Base-by-base conservation (phyloP, 169 alveolate genomes). In the Perkinsus olseni region DNA sequence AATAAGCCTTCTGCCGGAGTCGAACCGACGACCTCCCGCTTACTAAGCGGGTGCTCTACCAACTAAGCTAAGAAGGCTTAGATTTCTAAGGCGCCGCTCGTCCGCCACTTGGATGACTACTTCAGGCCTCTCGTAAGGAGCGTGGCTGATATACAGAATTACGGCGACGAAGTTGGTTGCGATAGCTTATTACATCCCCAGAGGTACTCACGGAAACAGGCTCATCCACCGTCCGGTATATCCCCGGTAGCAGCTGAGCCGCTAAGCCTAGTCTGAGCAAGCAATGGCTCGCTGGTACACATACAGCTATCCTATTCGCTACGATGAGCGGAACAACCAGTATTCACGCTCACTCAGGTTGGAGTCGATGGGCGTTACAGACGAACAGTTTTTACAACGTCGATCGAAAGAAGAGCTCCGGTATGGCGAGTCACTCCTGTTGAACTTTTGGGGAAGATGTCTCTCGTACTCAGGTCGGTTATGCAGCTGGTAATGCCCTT, bases 21-120 rank as follows among this genome's bases (percentile, higher is more conserved):
- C 31, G 82, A 62, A 62, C 82, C 82, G 82, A 62, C 82, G 82
- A 62, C 82, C 82, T 62, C 82, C 82, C 82, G 82, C 82, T 62
- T 62, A 62, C 82, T 62, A 62, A 62, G 82, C 82, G 82, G 82
- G 82, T 62, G 82, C 82, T 62, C 82, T 62, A 62, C 82, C 82
- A 62, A 62, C 82, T 62, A 62, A 62, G 82, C 82, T 62, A 62
- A 62, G 82, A 62, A 62, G 82, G 82, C 82, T 62, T 62, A 62
- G 37, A 40, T 62, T 62, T 21, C 1, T 62, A 24, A 13, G 13
- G 10, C 17, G 31, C 34, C 17, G 82, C 8, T 21, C 31, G 8
- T 62, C 8, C 37, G 4, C 34, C 31, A 17, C 31, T 62, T 24
- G 36, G 17, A 6, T 62, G 8, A 62, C 36, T 13, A 11, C 31